Conservation (phyloP, 164 flowering plant species). For the Kingdonia uniflora region DNA sequence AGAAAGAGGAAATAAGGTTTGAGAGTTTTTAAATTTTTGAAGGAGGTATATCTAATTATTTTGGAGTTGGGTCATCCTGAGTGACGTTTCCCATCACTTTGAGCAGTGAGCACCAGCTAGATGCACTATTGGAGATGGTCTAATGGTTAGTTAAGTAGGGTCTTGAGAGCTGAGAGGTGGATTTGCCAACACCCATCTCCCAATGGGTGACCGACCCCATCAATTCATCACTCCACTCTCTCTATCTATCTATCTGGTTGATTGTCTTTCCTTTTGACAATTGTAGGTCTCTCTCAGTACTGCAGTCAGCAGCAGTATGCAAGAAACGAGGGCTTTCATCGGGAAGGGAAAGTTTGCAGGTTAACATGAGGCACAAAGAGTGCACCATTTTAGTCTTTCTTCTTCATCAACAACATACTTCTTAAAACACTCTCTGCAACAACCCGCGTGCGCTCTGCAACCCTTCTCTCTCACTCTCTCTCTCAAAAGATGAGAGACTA, state of each 20-base stretch:
- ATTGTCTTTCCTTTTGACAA: slow-evolving; percentile 10
- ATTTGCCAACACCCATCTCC: slow-evolving; percentile 20
- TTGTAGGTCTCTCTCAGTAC: background rate
- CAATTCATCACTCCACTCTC: slow-evolving; percentile 6
- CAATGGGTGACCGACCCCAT: slow-evolving; percentile 26
- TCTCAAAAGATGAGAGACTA: too few relatives aligned
- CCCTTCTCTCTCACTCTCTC: slow-evolving; percentile 11
- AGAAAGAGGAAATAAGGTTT: too few relatives aligned
- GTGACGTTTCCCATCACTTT: too few relatives aligned
- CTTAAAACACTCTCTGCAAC: slow-evolving; percentile 10
- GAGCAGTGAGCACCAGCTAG: too few relatives aligned
- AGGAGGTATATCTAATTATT: too few relatives aligned
- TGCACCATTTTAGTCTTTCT: background rate
- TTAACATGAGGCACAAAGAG: background rate
- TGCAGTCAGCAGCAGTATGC: slow-evolving; percentile 22
- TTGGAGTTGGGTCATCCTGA: too few relatives aligned
- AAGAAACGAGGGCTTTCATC: slow-evolving; percentile 55
- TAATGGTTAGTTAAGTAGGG: too few relatives aligned
- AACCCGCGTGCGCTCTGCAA: slow-evolving; percentile 25
- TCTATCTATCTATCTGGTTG: slow-evolving; percentile 14
- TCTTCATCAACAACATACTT: slow-evolving; percentile 3
- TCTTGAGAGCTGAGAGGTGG: too few relatives aligned
- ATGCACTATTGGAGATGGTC: too few relatives aligned
- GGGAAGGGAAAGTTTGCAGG: slow-evolving; percentile 58
- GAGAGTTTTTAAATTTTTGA: too few relatives aligned